phyloP scores from a whole-genome alignment of 208 protist species.

The Phytomonas francai region DNA sequence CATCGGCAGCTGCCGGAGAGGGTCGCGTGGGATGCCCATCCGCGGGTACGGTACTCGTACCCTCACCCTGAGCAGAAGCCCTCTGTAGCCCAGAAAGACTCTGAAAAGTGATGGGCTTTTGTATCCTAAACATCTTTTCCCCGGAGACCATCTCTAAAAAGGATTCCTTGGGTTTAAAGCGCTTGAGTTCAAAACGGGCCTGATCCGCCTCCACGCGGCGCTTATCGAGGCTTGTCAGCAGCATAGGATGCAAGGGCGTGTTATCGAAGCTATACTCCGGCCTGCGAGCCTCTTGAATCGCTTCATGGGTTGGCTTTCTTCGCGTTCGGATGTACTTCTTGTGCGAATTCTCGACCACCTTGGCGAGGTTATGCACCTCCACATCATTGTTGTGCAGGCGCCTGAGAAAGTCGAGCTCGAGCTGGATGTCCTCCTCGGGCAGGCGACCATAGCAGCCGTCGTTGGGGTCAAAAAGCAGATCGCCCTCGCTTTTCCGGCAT shows the following conservation, averaged over 20 bases:
- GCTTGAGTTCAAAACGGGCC: constrained; percentile 60
- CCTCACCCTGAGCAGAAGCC: too few relatives aligned
- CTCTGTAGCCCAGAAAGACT: constrained; percentile 21
- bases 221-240: constrained; percentile 49
- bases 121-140: constrained; percentile 72
- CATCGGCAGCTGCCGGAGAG: background rate
- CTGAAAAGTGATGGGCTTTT: constrained; percentile 52
- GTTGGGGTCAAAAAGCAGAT: constrained; percentile 57
- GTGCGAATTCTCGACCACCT: constrained; percentile 82
- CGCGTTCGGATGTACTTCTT: constrained; percentile 86
- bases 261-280: constrained; percentile 71
- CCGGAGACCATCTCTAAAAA: constrained; percentile 71
- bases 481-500: constrained; percentile 15
- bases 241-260: constrained; percentile 76
- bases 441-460: constrained; percentile 87
- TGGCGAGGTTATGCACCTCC: constrained; percentile 71
- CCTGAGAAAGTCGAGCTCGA: constrained; percentile 79
- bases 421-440: constrained; percentile 77
- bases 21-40: too few relatives aligned
- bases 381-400: constrained; percentile 54
- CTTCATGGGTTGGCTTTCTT: constrained; percentile 86
- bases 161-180: constrained; percentile 81
- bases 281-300: constrained; percentile 75
- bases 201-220: constrained; percentile 54
- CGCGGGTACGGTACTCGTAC: too few relatives aligned